These are phyloP conservation scores for Aspergillus saccharolyticus DNA, from an alignment of 495 filamentous ascomycete species.

Conservation along the genomic window DNA sequence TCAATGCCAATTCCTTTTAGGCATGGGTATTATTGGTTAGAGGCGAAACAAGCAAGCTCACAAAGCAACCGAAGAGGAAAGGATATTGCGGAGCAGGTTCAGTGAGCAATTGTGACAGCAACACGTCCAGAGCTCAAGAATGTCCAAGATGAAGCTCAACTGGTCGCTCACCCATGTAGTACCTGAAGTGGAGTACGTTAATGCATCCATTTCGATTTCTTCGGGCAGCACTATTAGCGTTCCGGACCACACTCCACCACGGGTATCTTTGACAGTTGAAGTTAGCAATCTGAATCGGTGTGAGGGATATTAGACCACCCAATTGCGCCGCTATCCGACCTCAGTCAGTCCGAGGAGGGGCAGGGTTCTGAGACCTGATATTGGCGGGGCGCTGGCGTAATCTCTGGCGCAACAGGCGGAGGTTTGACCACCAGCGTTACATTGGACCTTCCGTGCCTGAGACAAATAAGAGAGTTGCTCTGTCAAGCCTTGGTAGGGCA, in stretches of 20 bases:
- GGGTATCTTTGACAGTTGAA: slow-evolving; percentile 3
- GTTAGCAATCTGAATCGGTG: background rate
- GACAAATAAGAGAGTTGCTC: background rate
- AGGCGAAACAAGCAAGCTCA: background rate
- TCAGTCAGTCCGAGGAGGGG: background rate
- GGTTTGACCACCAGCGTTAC: background rate
- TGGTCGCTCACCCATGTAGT: background rate
- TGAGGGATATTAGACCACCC: background rate
- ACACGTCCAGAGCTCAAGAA: background rate
- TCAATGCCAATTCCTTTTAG: background rate
- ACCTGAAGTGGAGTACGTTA: slow-evolving; percentile 7
- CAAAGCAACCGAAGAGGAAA: background rate
- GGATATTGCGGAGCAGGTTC: background rate
- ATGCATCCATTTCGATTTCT: background rate
- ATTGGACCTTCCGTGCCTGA: background rate
- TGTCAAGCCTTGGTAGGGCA: background rate
- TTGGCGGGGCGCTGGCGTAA: background rate
- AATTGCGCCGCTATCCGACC: background rate
- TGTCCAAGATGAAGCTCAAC: background rate
- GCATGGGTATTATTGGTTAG: background rate
- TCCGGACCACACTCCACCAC: slow-evolving; percentile 6
- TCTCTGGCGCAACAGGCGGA: background rate
- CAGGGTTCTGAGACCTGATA: slow-evolving; percentile 1
- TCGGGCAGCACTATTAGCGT: slow-evolving; percentile 3
- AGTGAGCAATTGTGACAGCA: background rate